Conservation (phyloP, 2,329 filamentous ascomycete species). For the Monosporascus sp. region DNA sequence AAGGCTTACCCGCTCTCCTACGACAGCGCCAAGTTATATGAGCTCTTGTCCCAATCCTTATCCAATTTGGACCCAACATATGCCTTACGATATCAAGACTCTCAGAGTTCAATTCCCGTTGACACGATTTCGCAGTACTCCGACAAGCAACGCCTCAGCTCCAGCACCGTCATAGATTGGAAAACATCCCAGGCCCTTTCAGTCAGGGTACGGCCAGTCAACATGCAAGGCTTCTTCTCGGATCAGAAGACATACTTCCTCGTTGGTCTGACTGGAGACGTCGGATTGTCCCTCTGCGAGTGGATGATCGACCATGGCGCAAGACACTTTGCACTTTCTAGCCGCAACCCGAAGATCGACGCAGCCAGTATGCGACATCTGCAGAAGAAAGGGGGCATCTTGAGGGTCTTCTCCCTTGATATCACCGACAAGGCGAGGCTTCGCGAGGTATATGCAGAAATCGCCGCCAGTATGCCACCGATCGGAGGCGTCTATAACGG, state of each 20-base stretch:
- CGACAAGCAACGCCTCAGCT: too few species aligned
- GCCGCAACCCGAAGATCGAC: conserved; percentile 28
- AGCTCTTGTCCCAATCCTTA: too few species aligned
- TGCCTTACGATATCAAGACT: too few species aligned
- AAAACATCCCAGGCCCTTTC: background rate
- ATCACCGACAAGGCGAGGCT: conserved; percentile 9
- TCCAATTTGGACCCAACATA: too few species aligned
- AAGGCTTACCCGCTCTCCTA: too few species aligned
- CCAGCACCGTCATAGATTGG: background rate
- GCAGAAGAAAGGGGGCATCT: too few species aligned
- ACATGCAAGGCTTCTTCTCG: conserved; percentile 6
- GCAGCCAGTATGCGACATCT: conserved; percentile 7
- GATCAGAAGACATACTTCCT: conserved; percentile 26
- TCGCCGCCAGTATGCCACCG: conserved; percentile 9
- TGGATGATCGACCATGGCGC: conserved; percentile 33
- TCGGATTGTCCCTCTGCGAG: conserved; percentile 30
- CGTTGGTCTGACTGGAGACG: conserved; percentile 24
- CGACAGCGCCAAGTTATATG: too few species aligned
- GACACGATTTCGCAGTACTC: too few species aligned
- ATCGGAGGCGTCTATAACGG: conserved; percentile 15
- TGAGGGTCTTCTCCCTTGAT: conserved; percentile 1
- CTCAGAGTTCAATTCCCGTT: too few species aligned
- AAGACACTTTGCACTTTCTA: conserved; percentile 29
- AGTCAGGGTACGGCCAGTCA: background rate
- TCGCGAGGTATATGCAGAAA: conserved; percentile 2